Evolutionary conservation across 495 filamentous ascomycete genomes (phyloP).

Genomic region (Xylaria bambusicola): DNA sequence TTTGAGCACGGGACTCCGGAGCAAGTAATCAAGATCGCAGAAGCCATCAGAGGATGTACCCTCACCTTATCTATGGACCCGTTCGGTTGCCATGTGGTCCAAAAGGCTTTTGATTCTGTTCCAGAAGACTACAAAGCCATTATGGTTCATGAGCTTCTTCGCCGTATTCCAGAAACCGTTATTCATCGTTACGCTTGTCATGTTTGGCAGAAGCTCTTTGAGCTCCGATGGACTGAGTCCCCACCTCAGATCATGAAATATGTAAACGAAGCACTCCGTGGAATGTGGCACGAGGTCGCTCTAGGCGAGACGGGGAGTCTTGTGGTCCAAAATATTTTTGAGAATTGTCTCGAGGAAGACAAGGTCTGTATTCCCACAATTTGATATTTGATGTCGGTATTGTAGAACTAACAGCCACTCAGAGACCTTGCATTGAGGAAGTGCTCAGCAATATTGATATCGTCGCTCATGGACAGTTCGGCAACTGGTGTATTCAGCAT

Average conservation of each 20-base stretch:
- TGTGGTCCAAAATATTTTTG: conserved; percentile 98
- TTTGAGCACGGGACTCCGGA: conserved; percentile 97
- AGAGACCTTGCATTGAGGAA: conserved; percentile 97
- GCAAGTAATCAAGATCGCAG: conserved; percentile 92
- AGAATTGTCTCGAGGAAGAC: conserved; percentile 97
- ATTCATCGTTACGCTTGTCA: conserved; percentile 98
- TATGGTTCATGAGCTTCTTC: conserved; percentile 96
- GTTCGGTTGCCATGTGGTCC: conserved; percentile 96
- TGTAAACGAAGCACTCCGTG: conserved; percentile 91
- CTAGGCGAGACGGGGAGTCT: conserved; percentile 95
- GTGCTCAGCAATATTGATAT: conserved; percentile 92
- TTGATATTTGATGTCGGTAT: neutral
- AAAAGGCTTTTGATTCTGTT: conserved; percentile 97
- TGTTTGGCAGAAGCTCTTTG: conserved; percentile 99
- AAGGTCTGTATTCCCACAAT: conserved; percentile 64
- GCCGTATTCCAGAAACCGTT: conserved; percentile 95
- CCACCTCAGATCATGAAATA: conserved; percentile 98
- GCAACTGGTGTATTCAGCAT: conserved; percentile 99
- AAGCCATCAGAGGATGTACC: conserved; percentile 92
- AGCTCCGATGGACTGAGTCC: conserved; percentile 90
- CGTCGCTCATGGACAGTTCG: conserved; percentile 97
- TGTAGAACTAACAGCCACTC: conserved; percentile 38
- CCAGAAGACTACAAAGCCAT: conserved; percentile 96
- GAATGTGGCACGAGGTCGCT: conserved; percentile 99
- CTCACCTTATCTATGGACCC: conserved; percentile 95